These are phyloP conservation scores for Retiboletus flavoniger DNA, from an alignment of 1,284 basidiomycete genomes.

Conservation along the genomic window DNA sequence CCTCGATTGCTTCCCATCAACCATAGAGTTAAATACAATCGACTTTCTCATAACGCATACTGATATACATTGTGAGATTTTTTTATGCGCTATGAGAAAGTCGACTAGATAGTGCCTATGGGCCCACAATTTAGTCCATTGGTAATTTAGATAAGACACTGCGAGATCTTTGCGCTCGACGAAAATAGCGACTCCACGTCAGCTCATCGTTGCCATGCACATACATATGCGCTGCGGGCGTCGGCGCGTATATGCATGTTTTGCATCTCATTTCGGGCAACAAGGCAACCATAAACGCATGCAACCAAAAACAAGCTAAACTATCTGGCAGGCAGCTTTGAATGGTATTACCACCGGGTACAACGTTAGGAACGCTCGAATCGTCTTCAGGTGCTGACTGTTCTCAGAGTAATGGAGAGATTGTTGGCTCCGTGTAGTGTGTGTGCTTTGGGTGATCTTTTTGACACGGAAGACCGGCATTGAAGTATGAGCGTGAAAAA, in stretches of 20 bases:
- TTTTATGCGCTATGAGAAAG: background rate
- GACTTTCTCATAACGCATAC: background rate
- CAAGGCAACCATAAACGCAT: background rate
- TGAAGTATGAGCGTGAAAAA: conserved; percentile 1
- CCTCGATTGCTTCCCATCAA: conserved; percentile 1
- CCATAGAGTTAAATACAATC: background rate
- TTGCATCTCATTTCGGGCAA: background rate
- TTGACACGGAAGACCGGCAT: background rate
- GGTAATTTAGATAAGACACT: background rate
- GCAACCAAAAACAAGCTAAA: background rate
- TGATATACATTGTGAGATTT: background rate
- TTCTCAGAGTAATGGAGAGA: background rate
- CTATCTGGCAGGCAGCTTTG: background rate
- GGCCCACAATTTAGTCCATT: background rate
- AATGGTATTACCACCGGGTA: background rate
- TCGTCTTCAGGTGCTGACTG: background rate
- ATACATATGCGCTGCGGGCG: background rate
- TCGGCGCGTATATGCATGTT: background rate
- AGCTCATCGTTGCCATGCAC: background rate
- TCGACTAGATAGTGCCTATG: background rate
- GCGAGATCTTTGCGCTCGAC: background rate
- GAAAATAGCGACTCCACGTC: background rate
- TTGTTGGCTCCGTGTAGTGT: background rate
- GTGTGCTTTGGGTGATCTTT: background rate
- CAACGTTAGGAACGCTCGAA: background rate